Percentiles rank a stretch among this genome's conserved stretches.
Evolutionary conservation across 2,329 filamentous ascomycete genomes (phyloP).

Genomic region (Massarina eburnea): DNA sequence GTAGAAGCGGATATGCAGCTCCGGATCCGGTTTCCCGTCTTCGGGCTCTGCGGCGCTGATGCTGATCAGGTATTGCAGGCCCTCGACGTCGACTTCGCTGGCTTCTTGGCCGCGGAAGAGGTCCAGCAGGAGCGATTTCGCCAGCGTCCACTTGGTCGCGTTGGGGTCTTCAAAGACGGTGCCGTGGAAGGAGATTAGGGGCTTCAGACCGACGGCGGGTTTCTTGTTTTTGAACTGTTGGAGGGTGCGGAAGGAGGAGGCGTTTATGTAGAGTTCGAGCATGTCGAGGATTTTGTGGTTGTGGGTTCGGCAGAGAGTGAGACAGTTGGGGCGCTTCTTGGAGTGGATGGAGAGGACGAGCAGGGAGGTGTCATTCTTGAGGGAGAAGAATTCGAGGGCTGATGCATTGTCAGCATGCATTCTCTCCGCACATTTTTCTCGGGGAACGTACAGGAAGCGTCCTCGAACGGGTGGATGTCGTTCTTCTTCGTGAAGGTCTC

Average conservation of each 20-base stretch:
- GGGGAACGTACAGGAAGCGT: constrained; percentile 59
- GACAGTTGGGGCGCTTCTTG: constrained; percentile 92
- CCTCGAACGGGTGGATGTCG: constrained; percentile 90
- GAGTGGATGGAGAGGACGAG: constrained; percentile 81
- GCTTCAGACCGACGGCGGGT: constrained; percentile 75
- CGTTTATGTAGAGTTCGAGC: constrained; percentile 84
- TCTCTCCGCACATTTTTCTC: background rate
- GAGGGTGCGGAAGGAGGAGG: constrained; percentile 68
- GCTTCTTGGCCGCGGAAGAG: constrained; percentile 84
- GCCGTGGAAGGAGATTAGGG: constrained; percentile 88
- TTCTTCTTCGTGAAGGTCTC: constrained; percentile 98
- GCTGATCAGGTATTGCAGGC: constrained; percentile 85
- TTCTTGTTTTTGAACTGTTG: constrained; percentile 70
- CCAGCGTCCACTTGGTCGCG: constrained; percentile 75
- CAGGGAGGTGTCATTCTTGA: constrained; percentile 91
- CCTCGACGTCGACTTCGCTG: constrained; percentile 89
- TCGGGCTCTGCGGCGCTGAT: constrained; percentile 68
- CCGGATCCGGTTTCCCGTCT: constrained; percentile 46
- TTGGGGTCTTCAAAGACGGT: constrained; percentile 83
- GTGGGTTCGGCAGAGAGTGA: constrained; percentile 83
- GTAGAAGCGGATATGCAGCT: constrained; percentile 74
- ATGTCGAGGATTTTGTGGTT: constrained; percentile 89
- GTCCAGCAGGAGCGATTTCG: constrained; percentile 85
- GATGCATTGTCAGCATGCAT: background rate
- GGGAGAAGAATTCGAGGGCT: constrained; percentile 86